Evolutionary conservation across 2,329 filamentous ascomycete species (phyloP).

Genomic region (Tolypocladium amazonense): DNA sequence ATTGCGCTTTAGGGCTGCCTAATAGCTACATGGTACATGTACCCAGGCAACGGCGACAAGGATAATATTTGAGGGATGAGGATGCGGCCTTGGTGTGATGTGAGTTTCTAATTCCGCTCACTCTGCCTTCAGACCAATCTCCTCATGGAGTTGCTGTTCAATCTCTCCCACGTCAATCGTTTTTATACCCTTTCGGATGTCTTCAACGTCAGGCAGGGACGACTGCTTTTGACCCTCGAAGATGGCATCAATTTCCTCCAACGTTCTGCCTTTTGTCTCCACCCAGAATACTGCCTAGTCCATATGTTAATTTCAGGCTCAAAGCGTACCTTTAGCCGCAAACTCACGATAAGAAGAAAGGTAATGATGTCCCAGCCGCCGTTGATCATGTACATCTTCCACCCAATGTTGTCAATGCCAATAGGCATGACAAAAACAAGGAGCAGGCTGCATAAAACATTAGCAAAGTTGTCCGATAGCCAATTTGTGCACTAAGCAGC

Average conservation of each 20-base stretch:
- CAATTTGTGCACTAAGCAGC: not conserved
- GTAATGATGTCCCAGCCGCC: not conserved
- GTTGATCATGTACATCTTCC: not conserved
- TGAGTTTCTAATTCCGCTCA: not conserved
- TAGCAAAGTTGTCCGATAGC: not conserved
- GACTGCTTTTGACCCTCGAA: not conserved
- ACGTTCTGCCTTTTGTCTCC: not conserved
- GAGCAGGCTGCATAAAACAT: not conserved
- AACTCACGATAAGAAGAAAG: not conserved
- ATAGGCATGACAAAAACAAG: not conserved
- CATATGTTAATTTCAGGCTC: not conserved
- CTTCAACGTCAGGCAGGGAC: not conserved
- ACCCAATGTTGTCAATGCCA: not conserved
- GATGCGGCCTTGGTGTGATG: not conserved
- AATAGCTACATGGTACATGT: too few relatives aligned
- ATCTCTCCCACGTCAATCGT: not conserved
- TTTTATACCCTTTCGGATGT: not conserved
- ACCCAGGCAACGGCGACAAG: too few relatives aligned
- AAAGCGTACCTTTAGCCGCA: not conserved
- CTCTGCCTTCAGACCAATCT: not conserved
- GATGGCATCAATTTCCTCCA: not conserved
- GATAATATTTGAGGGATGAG: too few relatives aligned
- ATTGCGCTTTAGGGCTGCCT: too few relatives aligned
- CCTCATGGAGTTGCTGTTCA: not conserved
- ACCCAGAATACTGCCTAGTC: not conserved